phyloP scores from a whole-genome alignment of 2,329 filamentous ascomycete species.

The Cercospora berteroae region DNA sequence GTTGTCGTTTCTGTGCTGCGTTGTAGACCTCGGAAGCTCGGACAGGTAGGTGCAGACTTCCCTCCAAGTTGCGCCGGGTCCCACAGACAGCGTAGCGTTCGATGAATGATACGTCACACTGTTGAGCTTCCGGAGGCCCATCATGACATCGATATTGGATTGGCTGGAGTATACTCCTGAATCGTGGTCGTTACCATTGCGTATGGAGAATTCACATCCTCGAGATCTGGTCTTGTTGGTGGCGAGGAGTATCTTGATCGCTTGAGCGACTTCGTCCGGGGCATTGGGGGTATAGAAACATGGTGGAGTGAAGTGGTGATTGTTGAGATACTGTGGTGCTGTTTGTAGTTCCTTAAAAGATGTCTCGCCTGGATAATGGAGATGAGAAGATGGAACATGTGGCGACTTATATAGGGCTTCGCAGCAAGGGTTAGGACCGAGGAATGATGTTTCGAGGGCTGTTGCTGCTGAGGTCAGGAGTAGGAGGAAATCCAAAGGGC shows the following conservation, averaged over 20 bases:
- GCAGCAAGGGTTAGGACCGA: not conserved
- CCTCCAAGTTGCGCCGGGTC: not conserved
- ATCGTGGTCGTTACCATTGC: not conserved
- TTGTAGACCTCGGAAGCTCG: not conserved
- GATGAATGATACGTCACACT: not conserved
- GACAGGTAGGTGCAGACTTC: not conserved
- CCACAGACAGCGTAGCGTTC: not conserved
- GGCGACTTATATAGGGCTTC: not conserved
- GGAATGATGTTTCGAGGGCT: not conserved
- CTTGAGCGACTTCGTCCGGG: not conserved
- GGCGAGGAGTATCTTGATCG: not conserved
- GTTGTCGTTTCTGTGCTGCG: not conserved
- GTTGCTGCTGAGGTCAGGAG: not conserved
- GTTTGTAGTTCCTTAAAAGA: not conserved
- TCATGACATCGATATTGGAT: not conserved
- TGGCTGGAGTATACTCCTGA: not conserved
- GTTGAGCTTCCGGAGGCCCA: not conserved
- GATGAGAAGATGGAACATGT: not conserved
- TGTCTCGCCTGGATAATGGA: not conserved
- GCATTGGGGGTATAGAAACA: not conserved
- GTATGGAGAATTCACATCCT: not conserved
- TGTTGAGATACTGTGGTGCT: not conserved
- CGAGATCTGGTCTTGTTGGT: not conserved
- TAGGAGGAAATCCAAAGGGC: not conserved
- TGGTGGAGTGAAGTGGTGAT: not conserved